These are phyloP conservation scores for Zymoseptoria brevis DNA, from an alignment of 2,329 filamentous ascomycete species.

Conservation along the genomic window DNA sequence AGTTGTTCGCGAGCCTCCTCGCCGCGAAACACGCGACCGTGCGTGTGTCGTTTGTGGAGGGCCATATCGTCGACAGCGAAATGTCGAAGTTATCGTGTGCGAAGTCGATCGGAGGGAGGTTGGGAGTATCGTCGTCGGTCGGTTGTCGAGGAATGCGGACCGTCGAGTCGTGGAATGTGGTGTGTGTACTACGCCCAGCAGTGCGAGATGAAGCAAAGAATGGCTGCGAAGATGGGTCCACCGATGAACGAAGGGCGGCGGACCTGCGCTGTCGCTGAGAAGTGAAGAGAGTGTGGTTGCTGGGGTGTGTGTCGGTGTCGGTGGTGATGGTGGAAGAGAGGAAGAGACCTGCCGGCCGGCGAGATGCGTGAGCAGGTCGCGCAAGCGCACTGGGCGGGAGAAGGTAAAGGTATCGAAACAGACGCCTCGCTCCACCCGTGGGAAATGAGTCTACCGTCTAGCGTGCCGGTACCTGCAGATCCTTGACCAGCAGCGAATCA, in stretches of 20 bases:
- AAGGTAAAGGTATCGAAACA: too few species aligned
- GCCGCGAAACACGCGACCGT: slow-evolving; percentile 25
- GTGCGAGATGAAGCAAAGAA: slow-evolving; percentile 8
- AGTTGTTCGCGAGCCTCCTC: slow-evolving; percentile 20
- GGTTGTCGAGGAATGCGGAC: slow-evolving; percentile 12
- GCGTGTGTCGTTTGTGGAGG: slow-evolving; percentile 23
- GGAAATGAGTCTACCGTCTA: too few species aligned
- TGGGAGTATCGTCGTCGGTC: neutral
- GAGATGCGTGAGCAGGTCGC: neutral
- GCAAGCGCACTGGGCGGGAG: too few species aligned
- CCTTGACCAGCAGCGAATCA: too few species aligned
- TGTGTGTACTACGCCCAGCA: slow-evolving; percentile 1
- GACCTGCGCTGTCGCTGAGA: slow-evolving; percentile 5
- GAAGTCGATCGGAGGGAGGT: slow-evolving; percentile 1
- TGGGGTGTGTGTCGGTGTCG: neutral
- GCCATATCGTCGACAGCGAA: slow-evolving; percentile 18
- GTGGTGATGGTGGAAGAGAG: neutral
- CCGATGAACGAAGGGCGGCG: slow-evolving; percentile 17
- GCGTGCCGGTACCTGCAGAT: too few species aligned
- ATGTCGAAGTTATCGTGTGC: slow-evolving; percentile 2
- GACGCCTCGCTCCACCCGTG: too few species aligned
- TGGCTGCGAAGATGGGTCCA: slow-evolving; percentile 9
- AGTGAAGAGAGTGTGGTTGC: neutral
- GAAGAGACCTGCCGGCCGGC: neutral
- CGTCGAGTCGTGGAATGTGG: slow-evolving; percentile 10